Percentiles rank a stretch among this genome's conserved stretches.
Conservation (phyloP, 176 grass and related monocot species). For the Zea mays region Zm-B73-REFERENCE-NAM-5.0 NC_050100.1:162390001-162390500, state of each 20-base stretch:
- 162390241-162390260: conserved; percentile 82
- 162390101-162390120: conserved; percentile 14
- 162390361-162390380: conserved; percentile 11
- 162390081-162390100: background rate
- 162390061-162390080: background rate
- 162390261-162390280: conserved; percentile 96
- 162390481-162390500: no score
- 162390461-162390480: no score
- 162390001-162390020: conserved; percentile 3
- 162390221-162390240: conserved; percentile 89
- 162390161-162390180: conserved; percentile 29
- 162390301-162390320: conserved; percentile 26
- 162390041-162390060: background rate
- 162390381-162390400: no score
- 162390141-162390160: conserved; percentile 28
- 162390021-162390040: background rate
- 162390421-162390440: no score
- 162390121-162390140: background rate
- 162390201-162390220: conserved; percentile 52
- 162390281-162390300: conserved; percentile 95
- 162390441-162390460: no score
- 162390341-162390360: conserved; percentile 5
- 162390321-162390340: conserved; percentile 24
- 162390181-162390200: conserved; percentile 26
- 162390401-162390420: no score